phyloP scores from a whole-genome alignment of 352 stramenopile genomes.

The Globisporangium echinulatum region DNA sequence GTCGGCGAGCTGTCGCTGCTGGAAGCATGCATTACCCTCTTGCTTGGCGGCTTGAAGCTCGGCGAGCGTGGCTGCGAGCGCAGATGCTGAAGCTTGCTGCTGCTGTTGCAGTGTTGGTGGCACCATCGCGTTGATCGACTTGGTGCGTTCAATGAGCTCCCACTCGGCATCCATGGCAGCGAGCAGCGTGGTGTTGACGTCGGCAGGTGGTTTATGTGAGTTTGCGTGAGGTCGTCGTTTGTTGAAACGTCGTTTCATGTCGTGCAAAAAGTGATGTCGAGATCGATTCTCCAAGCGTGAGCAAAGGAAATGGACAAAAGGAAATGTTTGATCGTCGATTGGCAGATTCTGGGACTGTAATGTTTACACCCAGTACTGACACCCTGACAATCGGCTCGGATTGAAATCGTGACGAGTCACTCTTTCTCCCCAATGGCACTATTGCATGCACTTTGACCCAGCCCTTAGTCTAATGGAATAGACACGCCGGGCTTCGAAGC shows the following conservation, averaged over 20 bases:
- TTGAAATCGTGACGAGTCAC: too few species aligned
- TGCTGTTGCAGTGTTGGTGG: slow-evolving; percentile 4
- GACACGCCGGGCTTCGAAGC: slow-evolving; percentile 87
- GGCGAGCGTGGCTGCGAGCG: background rate
- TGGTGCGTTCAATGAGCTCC: slow-evolving; percentile 18
- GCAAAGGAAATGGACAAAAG: background rate
- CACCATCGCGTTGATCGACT: slow-evolving; percentile 9
- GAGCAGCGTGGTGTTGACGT: slow-evolving; percentile 1
- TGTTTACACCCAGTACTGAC: slow-evolving; percentile 71
- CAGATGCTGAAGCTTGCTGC: too few species aligned
- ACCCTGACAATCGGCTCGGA: slow-evolving; percentile 53
- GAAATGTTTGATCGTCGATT: slow-evolving; percentile 68
- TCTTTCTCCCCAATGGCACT: slow-evolving; percentile 8
- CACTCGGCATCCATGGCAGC: slow-evolving; percentile 18
- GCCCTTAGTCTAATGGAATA: slow-evolving; percentile 88
- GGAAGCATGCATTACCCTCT: slow-evolving; percentile 55
- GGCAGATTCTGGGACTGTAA: slow-evolving; percentile 73
- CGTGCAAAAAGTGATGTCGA: too few species aligned
- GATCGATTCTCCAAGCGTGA: too few species aligned
- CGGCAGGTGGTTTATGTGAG: background rate
- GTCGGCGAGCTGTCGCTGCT: slow-evolving; percentile 31
- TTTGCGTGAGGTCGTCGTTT: background rate
- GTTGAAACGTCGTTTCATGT: background rate
- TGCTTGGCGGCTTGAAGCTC: slow-evolving; percentile 40
- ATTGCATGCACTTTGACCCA: slow-evolving; percentile 85